Conservation (phyloP, 2,329 filamentous ascomycete species). For the Trichoderma semiorbis region DNA sequence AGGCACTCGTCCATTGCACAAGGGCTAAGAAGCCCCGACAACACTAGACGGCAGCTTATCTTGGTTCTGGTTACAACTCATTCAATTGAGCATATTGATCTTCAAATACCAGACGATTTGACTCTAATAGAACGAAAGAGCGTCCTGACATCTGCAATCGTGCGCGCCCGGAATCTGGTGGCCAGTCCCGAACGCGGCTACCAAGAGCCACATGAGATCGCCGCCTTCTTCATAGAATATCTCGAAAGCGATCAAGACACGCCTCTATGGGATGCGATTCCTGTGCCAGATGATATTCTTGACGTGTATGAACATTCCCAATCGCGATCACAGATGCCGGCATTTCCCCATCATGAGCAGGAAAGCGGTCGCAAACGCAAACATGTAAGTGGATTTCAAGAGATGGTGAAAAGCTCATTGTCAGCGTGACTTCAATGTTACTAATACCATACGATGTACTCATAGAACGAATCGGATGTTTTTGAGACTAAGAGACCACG, state of each 20-base stretch:
- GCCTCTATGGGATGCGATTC: constrained; percentile 46
- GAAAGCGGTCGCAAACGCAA: constrained; percentile 45
- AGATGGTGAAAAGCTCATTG: neutral
- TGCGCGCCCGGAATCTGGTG: constrained; percentile 37
- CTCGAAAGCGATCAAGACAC: constrained; percentile 34
- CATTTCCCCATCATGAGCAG: constrained; percentile 19
- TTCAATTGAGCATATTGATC: constrained; percentile 55
- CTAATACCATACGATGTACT: neutral
- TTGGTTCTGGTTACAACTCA: constrained; percentile 48
- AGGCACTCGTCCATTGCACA: constrained; percentile 33
- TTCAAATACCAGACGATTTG: constrained; percentile 38
- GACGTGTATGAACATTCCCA: constrained; percentile 45
- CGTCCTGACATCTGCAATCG: constrained; percentile 39
- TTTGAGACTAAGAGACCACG: constrained; percentile 30
- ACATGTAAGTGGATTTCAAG: constrained; percentile 36
- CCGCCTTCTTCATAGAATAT: constrained; percentile 45
- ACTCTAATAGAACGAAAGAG: constrained; percentile 46
- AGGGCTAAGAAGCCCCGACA: constrained; percentile 20
- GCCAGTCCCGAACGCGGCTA: constrained; percentile 39
- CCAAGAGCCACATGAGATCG: constrained; percentile 44
- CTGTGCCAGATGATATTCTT: constrained; percentile 47
- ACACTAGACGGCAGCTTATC: constrained; percentile 39
- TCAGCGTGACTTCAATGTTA: neutral
- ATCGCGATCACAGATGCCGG: constrained; percentile 30
- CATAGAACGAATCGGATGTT: constrained; percentile 34